These are phyloP conservation scores for Hanseniaspora valbyensis DNA, from an alignment of 805 yeast species.

Conservation along the genomic window DNA sequence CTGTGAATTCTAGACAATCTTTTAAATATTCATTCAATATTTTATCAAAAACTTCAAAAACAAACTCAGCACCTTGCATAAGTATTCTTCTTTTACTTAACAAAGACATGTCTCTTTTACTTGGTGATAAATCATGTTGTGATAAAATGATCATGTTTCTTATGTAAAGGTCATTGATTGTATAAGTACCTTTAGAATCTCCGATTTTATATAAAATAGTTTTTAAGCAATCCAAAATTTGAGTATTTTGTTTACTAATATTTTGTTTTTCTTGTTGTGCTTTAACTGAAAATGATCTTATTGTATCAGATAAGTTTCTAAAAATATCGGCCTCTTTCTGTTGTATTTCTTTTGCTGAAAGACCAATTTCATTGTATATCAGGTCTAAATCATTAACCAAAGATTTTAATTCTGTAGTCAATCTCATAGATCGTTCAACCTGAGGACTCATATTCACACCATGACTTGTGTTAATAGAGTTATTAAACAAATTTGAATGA, in stretches of 20 bases:
- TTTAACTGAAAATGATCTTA: slow-evolving; percentile 33
- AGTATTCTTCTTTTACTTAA: slow-evolving; percentile 29
- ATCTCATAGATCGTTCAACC: slow-evolving; percentile 25
- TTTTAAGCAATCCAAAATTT: slow-evolving; percentile 25
- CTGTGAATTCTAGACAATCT: neutral
- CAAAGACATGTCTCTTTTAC: slow-evolving; percentile 27
- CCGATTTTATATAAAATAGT: slow-evolving; percentile 27
- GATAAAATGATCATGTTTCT: slow-evolving; percentile 29
- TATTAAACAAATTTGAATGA: slow-evolving; percentile 9
- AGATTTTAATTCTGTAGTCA: slow-evolving; percentile 26
- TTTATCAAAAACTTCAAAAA: slow-evolving; percentile 20
- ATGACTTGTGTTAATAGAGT: slow-evolving; percentile 16
- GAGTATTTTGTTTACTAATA: slow-evolving; percentile 25
- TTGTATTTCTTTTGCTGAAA: slow-evolving; percentile 39
- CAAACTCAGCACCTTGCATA: slow-evolving; percentile 26
- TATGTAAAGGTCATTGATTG: slow-evolving; percentile 34
- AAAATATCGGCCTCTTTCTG: slow-evolving; percentile 42
- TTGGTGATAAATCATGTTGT: slow-evolving; percentile 24
- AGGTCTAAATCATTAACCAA: slow-evolving; percentile 34
- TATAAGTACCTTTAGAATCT: slow-evolving; percentile 31
- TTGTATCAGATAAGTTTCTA: slow-evolving; percentile 38
- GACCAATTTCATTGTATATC: slow-evolving; percentile 46
- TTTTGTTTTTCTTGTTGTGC: slow-evolving; percentile 31
- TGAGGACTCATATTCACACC: slow-evolving; percentile 19
- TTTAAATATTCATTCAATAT: slow-evolving; percentile 6